Evolutionary conservation across 2,329 filamentous ascomycete species (phyloP), one percentile per base, ranked within the genome.

Genomic region (Colletotrichum endophyticum): DNA sequence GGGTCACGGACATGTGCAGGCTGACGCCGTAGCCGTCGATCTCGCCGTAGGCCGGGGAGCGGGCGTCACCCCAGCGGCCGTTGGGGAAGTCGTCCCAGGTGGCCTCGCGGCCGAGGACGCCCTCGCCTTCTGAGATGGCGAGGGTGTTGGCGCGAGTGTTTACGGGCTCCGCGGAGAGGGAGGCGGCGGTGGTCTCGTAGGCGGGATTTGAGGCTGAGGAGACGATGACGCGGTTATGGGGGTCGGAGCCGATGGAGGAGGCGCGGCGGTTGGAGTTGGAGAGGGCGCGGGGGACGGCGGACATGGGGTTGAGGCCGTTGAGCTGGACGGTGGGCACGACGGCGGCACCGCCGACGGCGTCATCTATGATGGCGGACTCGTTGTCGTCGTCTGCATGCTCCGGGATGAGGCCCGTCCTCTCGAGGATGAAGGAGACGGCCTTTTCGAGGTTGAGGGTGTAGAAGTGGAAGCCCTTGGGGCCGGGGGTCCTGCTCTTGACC

Each of bases 31-130:
- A 99, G n/a, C 96, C 96, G 82, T 99, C 96, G 75, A 98, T 98
- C 84, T 98, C 96, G 81, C 96, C 96, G 83, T 98, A 99, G 1
- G 96, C 96, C 2, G 96, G 96, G 4, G 96, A 98, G 69, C 96
- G 92, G 6, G 96, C 95, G 81, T 98, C 96, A 83, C 96, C 96
- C 93, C 96, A 99, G 72, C 96, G 92, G 32, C 96, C 97, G 87
- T 99, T 99, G 78, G 96, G 96, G 84, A 96, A 99, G 82, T 99
- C 97, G 81, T 99, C 97, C 97, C 97, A 99, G 1, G 97, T 99
- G 39, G 97, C 97, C 88, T 99, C 96, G 66, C 97, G 91, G 13
- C 96, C 97, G 8, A 98, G 89, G 5, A 94, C 91, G 28, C 96
- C 97, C 81, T 98, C 94, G 8, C 97, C 96, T 86, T 99, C 96